phyloP scores from a whole-genome alignment of 768 basidiomycete species.

The Suillus subaureus region DNA sequence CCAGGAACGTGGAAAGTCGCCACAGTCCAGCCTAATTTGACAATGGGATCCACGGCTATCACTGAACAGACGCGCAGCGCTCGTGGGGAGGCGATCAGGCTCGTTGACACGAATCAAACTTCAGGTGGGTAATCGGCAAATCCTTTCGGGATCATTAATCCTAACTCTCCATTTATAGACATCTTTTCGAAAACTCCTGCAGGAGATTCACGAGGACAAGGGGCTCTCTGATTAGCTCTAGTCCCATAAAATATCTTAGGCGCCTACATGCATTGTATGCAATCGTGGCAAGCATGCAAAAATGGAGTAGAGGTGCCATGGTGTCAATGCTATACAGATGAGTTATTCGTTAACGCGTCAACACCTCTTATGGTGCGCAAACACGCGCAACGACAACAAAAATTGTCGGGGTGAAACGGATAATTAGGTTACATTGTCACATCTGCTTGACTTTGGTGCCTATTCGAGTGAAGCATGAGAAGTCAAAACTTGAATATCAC shows the following conservation, averaged over 20 bases:
- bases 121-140: not conserved
- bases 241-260: not conserved
- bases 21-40: not conserved
- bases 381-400: not conserved
- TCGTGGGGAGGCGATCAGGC: not conserved
- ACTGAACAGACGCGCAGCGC: not conserved
- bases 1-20: constrained; percentile 4
- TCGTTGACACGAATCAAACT: not conserved
- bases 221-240: not conserved
- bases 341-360: not conserved
- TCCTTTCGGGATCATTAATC: not conserved
- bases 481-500: not conserved
- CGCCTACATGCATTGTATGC: not conserved
- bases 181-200: not conserved
- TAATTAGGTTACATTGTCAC: not conserved
- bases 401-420: not conserved
- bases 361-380: not conserved
- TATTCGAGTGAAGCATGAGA: not conserved
- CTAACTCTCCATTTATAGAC: not conserved
- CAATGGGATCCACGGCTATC: not conserved
- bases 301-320: not conserved
- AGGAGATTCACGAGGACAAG: not conserved
- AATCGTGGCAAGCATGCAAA: not conserved
- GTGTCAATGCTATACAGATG: not conserved
- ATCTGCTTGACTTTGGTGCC: not conserved